Conservation (phyloP, 2,329 filamentous ascomycete species). For the Delphinella strobiligena region DNA sequence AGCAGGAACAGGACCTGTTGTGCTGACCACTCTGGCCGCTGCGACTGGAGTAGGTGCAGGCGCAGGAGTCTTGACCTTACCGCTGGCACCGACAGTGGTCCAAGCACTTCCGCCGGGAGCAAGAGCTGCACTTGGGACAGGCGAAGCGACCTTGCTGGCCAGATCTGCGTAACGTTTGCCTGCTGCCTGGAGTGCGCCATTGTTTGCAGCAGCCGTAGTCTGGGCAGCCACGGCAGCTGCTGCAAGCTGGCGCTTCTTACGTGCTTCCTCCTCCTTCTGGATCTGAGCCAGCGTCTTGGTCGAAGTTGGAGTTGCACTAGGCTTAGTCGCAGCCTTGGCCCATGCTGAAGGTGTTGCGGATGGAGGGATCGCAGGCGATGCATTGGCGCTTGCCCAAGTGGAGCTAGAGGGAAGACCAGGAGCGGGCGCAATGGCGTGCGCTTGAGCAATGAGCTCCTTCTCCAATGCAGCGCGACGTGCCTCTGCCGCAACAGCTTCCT, state of each 20-base stretch:
- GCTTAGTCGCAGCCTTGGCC: constrained; percentile 51
- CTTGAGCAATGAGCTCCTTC: constrained; percentile 59
- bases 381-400: constrained; percentile 75
- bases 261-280: constrained; percentile 85
- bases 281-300: constrained; percentile 95
- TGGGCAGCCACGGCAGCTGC: constrained; percentile 34
- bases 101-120: constrained; percentile 51
- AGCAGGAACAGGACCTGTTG: constrained; percentile 20
- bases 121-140: constrained; percentile 23
- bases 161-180: constrained; percentile 93
- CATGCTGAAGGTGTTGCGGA: constrained; percentile 43
- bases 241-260: constrained; percentile 62
- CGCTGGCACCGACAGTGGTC: constrained; percentile 90
- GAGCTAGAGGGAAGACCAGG: constrained; percentile 77
- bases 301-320: constrained; percentile 28
- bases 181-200: constrained; percentile 30
- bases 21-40: constrained; percentile 36
- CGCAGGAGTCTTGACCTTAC: constrained; percentile 71
- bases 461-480: constrained; percentile 68
- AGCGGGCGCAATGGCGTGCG: constrained; percentile 45
- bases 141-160: constrained; percentile 59
- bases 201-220: constrained; percentile 26
- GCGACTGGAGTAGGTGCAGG: constrained; percentile 38
- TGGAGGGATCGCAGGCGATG: constrained; percentile 51
- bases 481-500: constrained; percentile 68